These are phyloP conservation scores for Hyaloperonospora arabidopsidis DNA, from an alignment of 352 stramenopile genomes.

Conservation along the genomic window DNA sequence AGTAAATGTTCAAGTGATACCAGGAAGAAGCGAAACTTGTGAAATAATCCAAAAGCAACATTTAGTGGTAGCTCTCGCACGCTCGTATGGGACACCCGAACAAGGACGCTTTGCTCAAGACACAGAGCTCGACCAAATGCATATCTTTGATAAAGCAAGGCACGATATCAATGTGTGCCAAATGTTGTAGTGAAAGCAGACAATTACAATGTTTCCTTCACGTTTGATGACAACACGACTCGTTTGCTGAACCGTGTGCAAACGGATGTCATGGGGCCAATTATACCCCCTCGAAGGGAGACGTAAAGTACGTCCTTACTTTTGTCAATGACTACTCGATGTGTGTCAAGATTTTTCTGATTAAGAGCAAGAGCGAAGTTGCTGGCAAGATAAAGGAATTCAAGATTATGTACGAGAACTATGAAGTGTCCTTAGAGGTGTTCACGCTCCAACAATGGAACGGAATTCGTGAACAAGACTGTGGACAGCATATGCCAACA, in stretches of 20 bases:
- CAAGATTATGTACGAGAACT: background rate
- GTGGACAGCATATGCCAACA: slow-evolving; percentile 1
- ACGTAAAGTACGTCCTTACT: background rate
- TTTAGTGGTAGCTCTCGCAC: background rate
- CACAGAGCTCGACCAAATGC: background rate
- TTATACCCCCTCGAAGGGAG: background rate
- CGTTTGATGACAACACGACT: background rate
- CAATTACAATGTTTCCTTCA: background rate
- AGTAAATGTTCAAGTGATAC: background rate
- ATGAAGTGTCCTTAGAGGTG: background rate
- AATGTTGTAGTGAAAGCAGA: background rate
- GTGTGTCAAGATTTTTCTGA: background rate
- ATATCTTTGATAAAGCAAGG: background rate
- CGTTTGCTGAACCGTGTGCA: background rate
- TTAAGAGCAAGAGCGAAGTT: background rate
- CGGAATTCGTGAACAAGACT: slow-evolving; percentile 19
- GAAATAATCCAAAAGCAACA: background rate
- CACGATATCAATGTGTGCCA: background rate
- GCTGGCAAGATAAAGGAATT: background rate
- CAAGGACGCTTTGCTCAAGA: background rate
- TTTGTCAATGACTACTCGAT: background rate
- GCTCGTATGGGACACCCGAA: background rate
- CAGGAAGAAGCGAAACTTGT: background rate
- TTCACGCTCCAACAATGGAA: slow-evolving; percentile 17
- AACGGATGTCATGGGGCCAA: background rate